These are phyloP conservation scores for Lactifluus hygrophoroides DNA, from an alignment of 768 basidiomycete species.

Conservation along the genomic window DNA sequence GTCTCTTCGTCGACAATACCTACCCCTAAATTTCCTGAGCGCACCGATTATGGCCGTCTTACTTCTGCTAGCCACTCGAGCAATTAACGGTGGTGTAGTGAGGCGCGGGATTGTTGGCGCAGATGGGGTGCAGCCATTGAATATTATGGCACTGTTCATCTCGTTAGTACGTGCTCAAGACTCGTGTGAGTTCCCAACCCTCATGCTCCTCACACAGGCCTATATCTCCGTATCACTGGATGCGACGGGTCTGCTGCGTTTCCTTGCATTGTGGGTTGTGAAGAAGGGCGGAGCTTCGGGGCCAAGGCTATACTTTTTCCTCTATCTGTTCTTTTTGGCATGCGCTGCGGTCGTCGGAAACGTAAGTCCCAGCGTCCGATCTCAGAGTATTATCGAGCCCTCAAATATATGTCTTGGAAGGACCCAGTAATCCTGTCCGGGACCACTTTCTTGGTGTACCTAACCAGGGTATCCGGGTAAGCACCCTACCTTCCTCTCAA, in stretches of 20 bases:
- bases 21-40: constrained; percentile 27
- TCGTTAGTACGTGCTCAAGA: constrained; percentile 45
- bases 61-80: constrained; percentile 24
- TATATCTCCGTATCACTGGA: constrained; percentile 93
- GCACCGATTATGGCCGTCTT: constrained; percentile 27
- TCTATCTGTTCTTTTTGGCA: constrained; percentile 75
- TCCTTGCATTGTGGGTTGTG: constrained; percentile 84
- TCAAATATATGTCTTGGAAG: constrained; percentile 17
- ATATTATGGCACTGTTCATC: constrained; percentile 89
- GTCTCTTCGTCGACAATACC: constrained; percentile 7
- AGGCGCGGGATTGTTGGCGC: constrained; percentile 72
- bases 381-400: neutral
- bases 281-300: constrained; percentile 62
- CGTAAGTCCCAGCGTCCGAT: constrained; percentile 22
- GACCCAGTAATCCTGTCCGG: constrained; percentile 92
- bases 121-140: constrained; percentile 78
- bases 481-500: neutral
- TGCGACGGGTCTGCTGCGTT: constrained; percentile 76
- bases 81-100: constrained; percentile 36
- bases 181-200: neutral
- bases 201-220: constrained; percentile 28
- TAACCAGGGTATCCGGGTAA: constrained; percentile 56
- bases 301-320: constrained; percentile 64
- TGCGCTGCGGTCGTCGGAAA: constrained; percentile 82
- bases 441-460: constrained; percentile 84